phyloP scores from a whole-genome alignment of 2,329 filamentous ascomycete genomes.

The Diaporthe sp. region DNA sequence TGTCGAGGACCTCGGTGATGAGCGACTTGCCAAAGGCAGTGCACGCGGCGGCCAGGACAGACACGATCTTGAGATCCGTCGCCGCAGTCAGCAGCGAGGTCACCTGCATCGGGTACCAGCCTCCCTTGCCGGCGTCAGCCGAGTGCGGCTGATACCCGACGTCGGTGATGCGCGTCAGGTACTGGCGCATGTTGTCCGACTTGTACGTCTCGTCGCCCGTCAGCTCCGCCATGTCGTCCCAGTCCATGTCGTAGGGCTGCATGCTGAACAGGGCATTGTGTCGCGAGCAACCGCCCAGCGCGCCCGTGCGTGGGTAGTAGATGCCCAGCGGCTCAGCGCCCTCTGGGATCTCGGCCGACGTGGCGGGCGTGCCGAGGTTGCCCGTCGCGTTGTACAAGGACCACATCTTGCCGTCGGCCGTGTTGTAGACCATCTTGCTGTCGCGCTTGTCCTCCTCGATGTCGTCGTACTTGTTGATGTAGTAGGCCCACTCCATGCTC shows the following conservation, averaged over 20 bases:
- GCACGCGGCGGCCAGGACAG: conserved; percentile 60
- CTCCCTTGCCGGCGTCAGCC: conserved; percentile 64
- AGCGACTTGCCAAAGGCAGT: conserved; percentile 32
- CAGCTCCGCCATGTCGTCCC: conserved; percentile 56
- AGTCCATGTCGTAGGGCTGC: conserved; percentile 61
- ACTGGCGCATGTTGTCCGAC: conserved; percentile 59
- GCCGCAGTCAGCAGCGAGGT: conserved; percentile 62
- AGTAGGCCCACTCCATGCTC: conserved; percentile 24
- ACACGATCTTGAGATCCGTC: conserved; percentile 62
- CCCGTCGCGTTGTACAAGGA: conserved; percentile 43
- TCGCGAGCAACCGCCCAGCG: conserved; percentile 47
- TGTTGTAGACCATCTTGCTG: conserved; percentile 26
- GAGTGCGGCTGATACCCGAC: conserved; percentile 54
- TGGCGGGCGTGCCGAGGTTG: conserved; percentile 44
- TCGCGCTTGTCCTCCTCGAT: conserved; percentile 32
- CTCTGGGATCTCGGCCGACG: conserved; percentile 48
- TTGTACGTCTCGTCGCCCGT: conserved; percentile 62
- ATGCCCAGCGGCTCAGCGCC: conserved; percentile 43
- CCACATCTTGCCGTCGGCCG: conserved; percentile 28
- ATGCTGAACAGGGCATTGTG: conserved; percentile 63
- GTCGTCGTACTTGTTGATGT: conserved; percentile 34
- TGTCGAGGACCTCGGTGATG: conserved; percentile 26
- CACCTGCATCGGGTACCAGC: conserved; percentile 64
- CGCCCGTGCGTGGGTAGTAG: conserved; percentile 40
- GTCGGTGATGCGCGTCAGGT: conserved; percentile 58